Percentiles rank a stretch among this genome's conserved stretches.
These are phyloP conservation scores for Naganishia randhawae DNA, from an alignment of 768 basidiomycete species.

Conservation along the genomic window DNA sequence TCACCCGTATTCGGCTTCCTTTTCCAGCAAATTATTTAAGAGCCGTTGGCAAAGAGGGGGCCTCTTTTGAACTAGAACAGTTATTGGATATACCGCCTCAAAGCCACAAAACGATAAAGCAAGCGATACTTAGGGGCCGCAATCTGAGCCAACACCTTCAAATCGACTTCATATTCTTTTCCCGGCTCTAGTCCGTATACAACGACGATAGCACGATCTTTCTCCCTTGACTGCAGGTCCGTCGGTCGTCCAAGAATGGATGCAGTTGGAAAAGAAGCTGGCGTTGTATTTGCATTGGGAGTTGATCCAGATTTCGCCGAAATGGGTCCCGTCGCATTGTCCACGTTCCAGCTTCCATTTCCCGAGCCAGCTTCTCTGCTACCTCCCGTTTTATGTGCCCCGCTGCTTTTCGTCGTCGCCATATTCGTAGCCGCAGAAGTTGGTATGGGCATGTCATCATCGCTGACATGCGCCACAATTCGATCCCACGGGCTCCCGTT, in stretches of 20 bases:
- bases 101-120: conserved; percentile 72
- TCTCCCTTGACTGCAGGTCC: conserved; percentile 36
- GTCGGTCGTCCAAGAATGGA: conserved; percentile 35
- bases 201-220: conserved; percentile 82
- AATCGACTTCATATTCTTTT: conserved; percentile 82
- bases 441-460: conserved; percentile 31
- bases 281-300: background rate
- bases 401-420: background rate
- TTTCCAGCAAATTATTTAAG: conserved; percentile 73
- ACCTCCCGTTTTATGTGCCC: too few relatives aligned
- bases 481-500: conserved; percentile 49
- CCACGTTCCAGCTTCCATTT: background rate
- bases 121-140: conserved; percentile 62
- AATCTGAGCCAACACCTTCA: conserved; percentile 47
- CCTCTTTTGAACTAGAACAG: conserved; percentile 76
- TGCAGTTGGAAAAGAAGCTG: conserved; percentile 4
- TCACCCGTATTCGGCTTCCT: conserved; percentile 80
- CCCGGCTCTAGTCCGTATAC: conserved; percentile 85
- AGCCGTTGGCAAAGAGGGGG: conserved; percentile 55
- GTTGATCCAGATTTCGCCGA: background rate
- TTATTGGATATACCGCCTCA: conserved; percentile 73
- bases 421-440: background rate
- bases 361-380: background rate
- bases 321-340: background rate
- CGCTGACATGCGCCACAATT: conserved; percentile 48